phyloP scores from a whole-genome alignment of 352 stramenopile genomes.

The Globisporangium spiculum region DNA sequence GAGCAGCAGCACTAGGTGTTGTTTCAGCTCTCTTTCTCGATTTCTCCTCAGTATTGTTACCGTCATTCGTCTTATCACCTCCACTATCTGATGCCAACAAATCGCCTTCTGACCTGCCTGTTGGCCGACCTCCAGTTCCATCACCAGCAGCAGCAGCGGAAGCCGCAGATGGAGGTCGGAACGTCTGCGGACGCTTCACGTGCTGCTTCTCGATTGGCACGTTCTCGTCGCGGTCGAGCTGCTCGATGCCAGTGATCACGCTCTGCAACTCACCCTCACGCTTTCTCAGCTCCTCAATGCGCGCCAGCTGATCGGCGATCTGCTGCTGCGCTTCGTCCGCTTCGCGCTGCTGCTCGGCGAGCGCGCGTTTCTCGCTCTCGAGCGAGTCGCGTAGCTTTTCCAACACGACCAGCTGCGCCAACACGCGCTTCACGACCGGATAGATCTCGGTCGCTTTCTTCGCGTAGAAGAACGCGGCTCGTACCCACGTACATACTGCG shows the following conservation, averaged over 20 bases:
- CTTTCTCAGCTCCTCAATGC: conserved; percentile 16
- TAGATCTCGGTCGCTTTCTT: conserved; percentile 65
- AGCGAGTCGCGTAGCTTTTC: conserved; percentile 45
- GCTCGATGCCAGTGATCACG: conserved; percentile 61
- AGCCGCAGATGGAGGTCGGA: conserved; percentile 28
- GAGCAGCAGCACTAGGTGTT: background rate
- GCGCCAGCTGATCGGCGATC: conserved; percentile 1
- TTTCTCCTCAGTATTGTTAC: background rate
- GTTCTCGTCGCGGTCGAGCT: conserved; percentile 53
- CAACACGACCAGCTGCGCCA: conserved; percentile 53
- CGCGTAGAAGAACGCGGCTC: conserved; percentile 68
- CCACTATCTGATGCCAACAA: background rate
- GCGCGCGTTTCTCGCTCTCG: conserved; percentile 20
- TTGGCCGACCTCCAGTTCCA: background rate
- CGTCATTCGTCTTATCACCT: conserved; percentile 17
- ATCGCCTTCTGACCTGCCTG: background rate
- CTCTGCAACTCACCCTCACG: conserved; percentile 38
- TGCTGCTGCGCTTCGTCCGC: conserved; percentile 22
- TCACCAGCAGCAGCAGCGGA: conserved; percentile 10
- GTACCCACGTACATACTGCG: conserved; percentile 66
- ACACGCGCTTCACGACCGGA: conserved; percentile 51
- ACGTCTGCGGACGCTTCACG: conserved; percentile 47
- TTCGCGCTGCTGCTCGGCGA: conserved; percentile 20
- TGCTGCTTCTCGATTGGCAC: conserved; percentile 53
- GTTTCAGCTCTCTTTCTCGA: conserved; percentile 12